A percentile compares a stretch with the other conserved stretches of the same genome.
These are phyloP conservation scores for Pseudoturritis turrita DNA, from an alignment of 345 rosid genomes.

Conservation along the genomic window DNA sequence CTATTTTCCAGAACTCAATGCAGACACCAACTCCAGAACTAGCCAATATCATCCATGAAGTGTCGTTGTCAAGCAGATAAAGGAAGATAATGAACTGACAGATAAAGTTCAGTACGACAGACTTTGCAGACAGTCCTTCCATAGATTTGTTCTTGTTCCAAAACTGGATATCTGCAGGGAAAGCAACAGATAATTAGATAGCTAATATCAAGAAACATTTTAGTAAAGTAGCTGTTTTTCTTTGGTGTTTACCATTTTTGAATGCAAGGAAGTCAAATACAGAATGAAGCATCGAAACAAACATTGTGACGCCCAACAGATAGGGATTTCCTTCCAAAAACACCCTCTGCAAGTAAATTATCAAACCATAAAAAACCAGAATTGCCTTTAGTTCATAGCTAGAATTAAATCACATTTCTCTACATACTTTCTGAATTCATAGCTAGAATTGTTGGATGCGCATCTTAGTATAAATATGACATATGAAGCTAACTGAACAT, in stretches of 20 bases:
- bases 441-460: neutral
- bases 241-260: conserved; percentile 71
- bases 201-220: conserved; percentile 8
- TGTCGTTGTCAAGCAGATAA: conserved; percentile 94
- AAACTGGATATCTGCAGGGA: conserved; percentile 85
- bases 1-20: conserved; percentile 99
- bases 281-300: conserved; percentile 85
- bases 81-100: conserved; percentile 93
- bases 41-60: conserved; percentile 99
- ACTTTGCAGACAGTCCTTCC: conserved; percentile 99
- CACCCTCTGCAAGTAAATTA: conserved; percentile 61
- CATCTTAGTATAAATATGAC: neutral
- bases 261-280: conserved; percentile 94
- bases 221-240: neutral
- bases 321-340: conserved; percentile 98
- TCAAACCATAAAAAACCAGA: neutral
- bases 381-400: too few relatives aligned
- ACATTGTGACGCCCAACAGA: conserved; percentile 79
- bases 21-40: conserved; percentile 96
- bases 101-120: conserved; percentile 86
- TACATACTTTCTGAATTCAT: neutral
- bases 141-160: conserved; percentile 99
- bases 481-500: neutral
- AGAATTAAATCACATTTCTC: neutral
- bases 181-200: neutral